Evolutionary conservation across 148 eudicot species (phyloP).

Genomic region (Amaranthus palmeri): DNA sequence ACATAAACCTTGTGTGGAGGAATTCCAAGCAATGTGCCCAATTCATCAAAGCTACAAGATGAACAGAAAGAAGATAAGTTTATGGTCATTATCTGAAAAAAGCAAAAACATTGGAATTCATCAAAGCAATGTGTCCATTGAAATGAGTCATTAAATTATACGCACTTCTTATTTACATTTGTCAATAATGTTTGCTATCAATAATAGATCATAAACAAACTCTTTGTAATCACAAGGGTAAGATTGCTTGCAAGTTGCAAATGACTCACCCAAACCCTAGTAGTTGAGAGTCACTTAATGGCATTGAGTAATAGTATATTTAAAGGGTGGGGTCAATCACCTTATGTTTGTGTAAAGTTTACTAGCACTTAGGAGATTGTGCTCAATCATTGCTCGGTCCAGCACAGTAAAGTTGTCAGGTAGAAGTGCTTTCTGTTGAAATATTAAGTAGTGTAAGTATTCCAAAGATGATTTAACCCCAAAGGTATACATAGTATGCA

Average conservation of each 20-base stretch:
- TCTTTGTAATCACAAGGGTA: too few species aligned
- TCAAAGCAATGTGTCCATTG: too few species aligned
- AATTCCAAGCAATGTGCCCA: slow-evolving; percentile 93
- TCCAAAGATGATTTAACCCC: not conserved
- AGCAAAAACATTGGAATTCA: not conserved
- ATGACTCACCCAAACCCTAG: too few species aligned
- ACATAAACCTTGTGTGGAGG: slow-evolving; percentile 77
- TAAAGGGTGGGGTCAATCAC: slow-evolving; percentile 25
- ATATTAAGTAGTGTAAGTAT: slow-evolving; percentile 4
- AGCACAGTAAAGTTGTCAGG: slow-evolving; percentile 95
- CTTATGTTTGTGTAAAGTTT: slow-evolving; percentile 97
- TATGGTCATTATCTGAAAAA: slow-evolving; percentile 1
- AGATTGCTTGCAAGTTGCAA: too few species aligned
- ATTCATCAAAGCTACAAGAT: slow-evolving; percentile 71
- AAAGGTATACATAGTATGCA: not conserved
- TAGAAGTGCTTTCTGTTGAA: slow-evolving; percentile 76
- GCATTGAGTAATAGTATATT: too few species aligned
- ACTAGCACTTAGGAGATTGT: slow-evolving; percentile 97
- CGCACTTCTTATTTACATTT: too few species aligned
- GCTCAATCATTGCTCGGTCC: slow-evolving; percentile 99
- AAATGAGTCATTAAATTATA: too few species aligned
- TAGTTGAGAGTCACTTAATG: too few species aligned
- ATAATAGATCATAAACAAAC: too few species aligned
- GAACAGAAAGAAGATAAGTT: slow-evolving; percentile 1
- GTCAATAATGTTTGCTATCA: too few species aligned